Base-by-base conservation (phyloP, 2,329 filamentous ascomycete species). In the Dothiorella sarmentorum region DNA sequence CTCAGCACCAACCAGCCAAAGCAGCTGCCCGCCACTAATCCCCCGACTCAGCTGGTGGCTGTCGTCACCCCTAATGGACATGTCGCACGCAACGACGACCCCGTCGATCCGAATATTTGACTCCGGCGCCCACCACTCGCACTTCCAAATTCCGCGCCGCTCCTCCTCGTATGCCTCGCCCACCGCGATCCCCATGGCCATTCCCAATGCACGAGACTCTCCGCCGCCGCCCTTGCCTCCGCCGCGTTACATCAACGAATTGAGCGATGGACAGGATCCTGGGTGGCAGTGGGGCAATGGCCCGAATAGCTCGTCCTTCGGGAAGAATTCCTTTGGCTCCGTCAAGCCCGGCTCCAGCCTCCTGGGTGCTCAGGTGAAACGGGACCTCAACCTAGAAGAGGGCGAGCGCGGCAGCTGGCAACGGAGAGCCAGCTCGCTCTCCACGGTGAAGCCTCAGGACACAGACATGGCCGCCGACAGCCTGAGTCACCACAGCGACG, bases 151-250 rank as follows among this genome's bases (percentile, higher is more conserved):
- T 44, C 59, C 60, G 61, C 69, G 63, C 62, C 69, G 69, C 57
- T 67, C 70, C 60, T 73, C 72, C 61, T 59, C 57, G 47, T 71
- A 71, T 64, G 66, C 69, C 44, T 69, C 66, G 60, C 67, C 78
- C 40, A 73, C 61, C 70, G 76, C 77, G 62, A 78, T 79, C 62
- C 81, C 83, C 64, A 84, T 88, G 83, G 77, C 84, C 61, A 87
- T 89, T 68, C 84, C 83, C 51, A 78, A 81, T 67, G 77, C 80
- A 61, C 78, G 80, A 67, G 76, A 79, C 27, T 63, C 70, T 42
- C 76, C 78, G 52, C 85, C 86, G 60, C 85, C 86, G 63, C 84
- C 85, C 51, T 77, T 88, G 66, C 86, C 85, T 65, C 86, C 86
- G 60, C 82, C 85, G 55, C 79, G 78, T 70, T 75, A 80, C 68